Conservation (phyloP, 2,329 filamentous ascomycete genomes). For the Calcarisporium arbuscula region DNA sequence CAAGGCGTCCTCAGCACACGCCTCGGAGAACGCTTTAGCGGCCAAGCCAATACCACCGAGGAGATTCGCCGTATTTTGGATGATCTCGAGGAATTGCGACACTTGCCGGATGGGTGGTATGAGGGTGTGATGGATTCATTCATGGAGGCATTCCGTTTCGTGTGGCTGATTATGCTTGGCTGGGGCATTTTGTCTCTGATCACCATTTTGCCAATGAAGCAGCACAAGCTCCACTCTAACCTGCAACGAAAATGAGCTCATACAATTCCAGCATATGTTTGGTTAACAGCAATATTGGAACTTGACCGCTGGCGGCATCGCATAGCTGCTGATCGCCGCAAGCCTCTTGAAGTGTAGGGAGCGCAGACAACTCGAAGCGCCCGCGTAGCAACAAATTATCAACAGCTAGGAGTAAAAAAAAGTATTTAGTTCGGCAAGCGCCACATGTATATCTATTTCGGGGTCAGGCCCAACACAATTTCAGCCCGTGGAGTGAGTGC, state of each 20-base stretch:
- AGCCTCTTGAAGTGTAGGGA: no score
- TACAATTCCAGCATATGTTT: no score
- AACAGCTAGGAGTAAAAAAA: no score
- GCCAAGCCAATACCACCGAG: conserved; percentile 56
- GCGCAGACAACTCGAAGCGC: no score
- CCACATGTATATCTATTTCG: no score
- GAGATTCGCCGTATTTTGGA: conserved; percentile 67
- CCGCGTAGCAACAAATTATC: no score
- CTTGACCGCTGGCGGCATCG: no score
- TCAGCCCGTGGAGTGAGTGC: no score
- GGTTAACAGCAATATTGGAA: no score
- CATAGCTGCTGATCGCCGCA: no score
- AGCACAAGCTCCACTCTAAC: conserved; percentile 72
- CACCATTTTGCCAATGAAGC: conserved; percentile 62
- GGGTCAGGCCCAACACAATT: no score
- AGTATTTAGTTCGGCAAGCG: no score
- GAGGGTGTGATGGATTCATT: conserved; percentile 65
- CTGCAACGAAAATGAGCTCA: conserved; percentile 35
- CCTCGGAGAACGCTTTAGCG: conserved; percentile 63
- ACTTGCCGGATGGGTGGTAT: conserved; percentile 64
- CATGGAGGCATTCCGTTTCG: conserved; percentile 67
- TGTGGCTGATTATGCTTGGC: conserved; percentile 65
- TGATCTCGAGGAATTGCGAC: conserved; percentile 62
- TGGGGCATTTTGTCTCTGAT: conserved; percentile 56
- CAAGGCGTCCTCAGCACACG: conserved; percentile 68